Base-by-base conservation (phyloP, 306 rosid genomes). In the Cucurbita pepo region DNA sequence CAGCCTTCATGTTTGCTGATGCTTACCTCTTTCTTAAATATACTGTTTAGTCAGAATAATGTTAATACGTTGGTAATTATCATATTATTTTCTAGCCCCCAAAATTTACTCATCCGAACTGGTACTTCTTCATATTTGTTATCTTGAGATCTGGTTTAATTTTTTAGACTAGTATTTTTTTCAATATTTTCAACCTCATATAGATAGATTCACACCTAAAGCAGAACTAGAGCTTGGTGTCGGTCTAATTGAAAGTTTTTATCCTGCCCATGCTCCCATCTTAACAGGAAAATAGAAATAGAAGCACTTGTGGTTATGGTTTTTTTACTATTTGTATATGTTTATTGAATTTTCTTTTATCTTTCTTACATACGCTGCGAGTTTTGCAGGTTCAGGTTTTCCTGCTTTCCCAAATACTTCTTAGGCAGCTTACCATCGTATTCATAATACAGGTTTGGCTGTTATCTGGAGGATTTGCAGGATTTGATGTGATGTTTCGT, bases 381-480 rank as follows among this genome's bases (percentile, higher is more conserved):
- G 72, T 82, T 79, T 80, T 81, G 82, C 79, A 64, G 83, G 71
- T 78, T 73, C 64, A 73, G 79, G 75, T 62, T 75, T 79, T 70
- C 78, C 80, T 83, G 81, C 83, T 63, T 74, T 62, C 79, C 63
- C 45, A 60, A 80, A 76, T 74, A 60, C 65, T 79, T 54, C 66
- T 79, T 59, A 69, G 59, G 73, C 80, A 66, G 84, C 82, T 75
- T 64, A 77, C 76, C 22, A 25, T 72, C 73, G 60, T 78, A 77
- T 74, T 79, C 71, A 51, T 71, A 65, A 63, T 80, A 83, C 86
- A 80, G 81, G 86, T 80, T 56, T 78, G 53, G 84, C 74, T 72
- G 78, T 63, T 54, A 72, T 76, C 79, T 75, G 83, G 79, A 56
- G 75, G 67, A 56, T 41, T 52, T 73, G 57, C 65, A 65, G 77